phyloP scores from a whole-genome alignment of 2,329 filamentous ascomycete genomes.

The Phialophora tarda region DNA sequence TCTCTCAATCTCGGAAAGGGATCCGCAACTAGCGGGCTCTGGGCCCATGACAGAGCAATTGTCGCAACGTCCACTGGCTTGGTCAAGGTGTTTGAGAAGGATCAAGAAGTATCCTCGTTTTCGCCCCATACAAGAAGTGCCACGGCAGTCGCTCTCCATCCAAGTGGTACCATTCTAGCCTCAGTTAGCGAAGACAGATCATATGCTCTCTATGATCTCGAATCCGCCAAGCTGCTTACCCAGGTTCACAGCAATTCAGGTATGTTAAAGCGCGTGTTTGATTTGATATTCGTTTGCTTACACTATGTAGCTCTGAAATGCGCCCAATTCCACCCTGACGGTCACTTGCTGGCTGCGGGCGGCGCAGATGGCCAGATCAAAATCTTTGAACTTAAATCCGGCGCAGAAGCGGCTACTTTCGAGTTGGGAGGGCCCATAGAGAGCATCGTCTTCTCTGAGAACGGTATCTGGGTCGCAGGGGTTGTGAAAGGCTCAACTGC shows the following conservation, averaged over 20 bases:
- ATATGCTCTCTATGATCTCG: constrained; percentile 85
- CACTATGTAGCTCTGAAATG: constrained; percentile 68
- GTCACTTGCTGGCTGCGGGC: constrained; percentile 88
- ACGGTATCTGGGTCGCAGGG: constrained; percentile 93
- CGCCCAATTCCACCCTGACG: constrained; percentile 91
- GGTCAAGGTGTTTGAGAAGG: constrained; percentile 77
- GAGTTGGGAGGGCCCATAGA: constrained; percentile 68
- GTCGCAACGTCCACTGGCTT: constrained; percentile 76
- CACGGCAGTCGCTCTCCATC: constrained; percentile 79
- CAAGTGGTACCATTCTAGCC: constrained; percentile 79
- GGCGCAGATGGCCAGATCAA: constrained; percentile 81
- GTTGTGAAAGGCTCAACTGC: constrained; percentile 76
- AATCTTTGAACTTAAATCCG: constrained; percentile 84
- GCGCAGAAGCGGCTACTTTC: constrained; percentile 77
- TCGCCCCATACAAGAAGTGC: constrained; percentile 82
- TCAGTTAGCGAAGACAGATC: constrained; percentile 92
- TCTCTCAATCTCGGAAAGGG: constrained; percentile 55
- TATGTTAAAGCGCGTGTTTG: constrained; percentile 55
- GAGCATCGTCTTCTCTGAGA: constrained; percentile 86
- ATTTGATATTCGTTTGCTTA: constrained; percentile 25
- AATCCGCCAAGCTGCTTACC: constrained; percentile 69
- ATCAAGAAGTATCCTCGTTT: constrained; percentile 71
- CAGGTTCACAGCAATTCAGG: constrained; percentile 80
- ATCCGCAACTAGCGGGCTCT: constrained; percentile 68
- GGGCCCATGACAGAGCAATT: constrained; percentile 68